Conservation (phyloP, 306 rosid genomes). For the Sicyos baderoa region DNA sequence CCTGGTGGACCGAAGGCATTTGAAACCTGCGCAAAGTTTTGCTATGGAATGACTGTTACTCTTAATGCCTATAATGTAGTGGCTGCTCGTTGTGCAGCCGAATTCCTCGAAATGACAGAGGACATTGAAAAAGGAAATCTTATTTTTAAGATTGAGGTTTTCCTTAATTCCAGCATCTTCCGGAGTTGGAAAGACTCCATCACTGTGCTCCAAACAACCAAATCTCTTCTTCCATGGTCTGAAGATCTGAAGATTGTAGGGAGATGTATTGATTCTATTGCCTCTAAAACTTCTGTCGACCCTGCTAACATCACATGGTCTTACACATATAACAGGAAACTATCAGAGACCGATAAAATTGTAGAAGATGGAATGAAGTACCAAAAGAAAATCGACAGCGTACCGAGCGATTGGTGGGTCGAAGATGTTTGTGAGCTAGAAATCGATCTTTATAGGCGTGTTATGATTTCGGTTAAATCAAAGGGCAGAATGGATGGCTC, state of each 20-base stretch:
- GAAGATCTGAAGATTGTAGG: slow-evolving; percentile 83
- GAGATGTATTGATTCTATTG: slow-evolving; percentile 92
- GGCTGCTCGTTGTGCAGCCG: slow-evolving; percentile 94
- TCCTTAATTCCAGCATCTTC: slow-evolving; percentile 82
- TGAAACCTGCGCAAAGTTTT: slow-evolving; percentile 63
- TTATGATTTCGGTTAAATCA: slow-evolving; percentile 71
- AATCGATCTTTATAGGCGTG: slow-evolving; percentile 73
- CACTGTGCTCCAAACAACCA: slow-evolving; percentile 82
- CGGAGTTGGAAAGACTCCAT: slow-evolving; percentile 97
- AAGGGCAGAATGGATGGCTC: slow-evolving; percentile 93
- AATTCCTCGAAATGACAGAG: slow-evolving; percentile 89
- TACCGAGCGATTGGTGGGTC: slow-evolving; percentile 98
- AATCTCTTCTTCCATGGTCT: slow-evolving; percentile 83
- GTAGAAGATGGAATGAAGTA: slow-evolving; percentile 22
- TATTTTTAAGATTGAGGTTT: slow-evolving; percentile 81
- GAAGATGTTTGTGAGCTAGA: slow-evolving; percentile 96
- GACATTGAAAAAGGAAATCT: slow-evolving; percentile 75
- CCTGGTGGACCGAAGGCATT: slow-evolving; percentile 94
- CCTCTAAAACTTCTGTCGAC: slow-evolving; percentile 83
- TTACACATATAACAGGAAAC: slow-evolving; percentile 69
- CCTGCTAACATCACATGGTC: slow-evolving; percentile 81
- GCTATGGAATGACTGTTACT: slow-evolving; percentile 57
- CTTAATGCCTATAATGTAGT: slow-evolving; percentile 92
- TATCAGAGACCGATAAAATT: slow-evolving; percentile 50
- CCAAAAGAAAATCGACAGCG: slow-evolving; percentile 45